A percentile compares a stretch with the other conserved stretches of the same genome.
Conservation (phyloP, 345 rosid species). For the Cardamine chenopodiifolia region DNA sequence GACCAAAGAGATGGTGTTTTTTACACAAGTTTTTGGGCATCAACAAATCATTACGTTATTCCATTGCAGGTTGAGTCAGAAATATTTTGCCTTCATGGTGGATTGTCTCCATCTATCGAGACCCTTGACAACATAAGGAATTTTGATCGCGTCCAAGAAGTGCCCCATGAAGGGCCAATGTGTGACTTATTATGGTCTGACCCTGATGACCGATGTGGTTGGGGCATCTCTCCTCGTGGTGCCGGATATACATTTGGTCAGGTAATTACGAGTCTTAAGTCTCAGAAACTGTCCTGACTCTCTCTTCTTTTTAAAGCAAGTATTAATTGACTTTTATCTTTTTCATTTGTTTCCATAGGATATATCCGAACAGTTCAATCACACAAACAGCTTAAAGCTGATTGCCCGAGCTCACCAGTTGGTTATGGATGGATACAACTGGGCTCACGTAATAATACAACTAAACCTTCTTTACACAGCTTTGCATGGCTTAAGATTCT, state of each 20-base stretch:
- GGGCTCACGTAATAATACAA: constrained; percentile 79
- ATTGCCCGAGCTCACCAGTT: constrained; percentile 95
- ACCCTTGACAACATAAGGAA: constrained; percentile 89
- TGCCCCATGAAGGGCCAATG: constrained; percentile 99
- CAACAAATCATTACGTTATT: constrained; percentile 5
- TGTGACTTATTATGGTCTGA: constrained; percentile 99
- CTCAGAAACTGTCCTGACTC: constrained; percentile 2
- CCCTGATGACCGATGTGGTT: constrained; percentile 95
- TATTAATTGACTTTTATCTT: constrained; percentile 11
- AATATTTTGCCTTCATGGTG: constrained; percentile 94
- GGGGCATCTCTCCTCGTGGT: constrained; percentile 98
- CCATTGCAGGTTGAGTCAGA: constrained; percentile 85
- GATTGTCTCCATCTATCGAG: constrained; percentile 88
- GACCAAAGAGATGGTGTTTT: constrained; percentile 5
- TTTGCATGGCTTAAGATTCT: not conserved
- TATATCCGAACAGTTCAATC: constrained; percentile 95
- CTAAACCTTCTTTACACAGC: constrained; percentile 13
- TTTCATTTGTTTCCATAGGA: constrained; percentile 54
- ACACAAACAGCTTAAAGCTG: constrained; percentile 82
- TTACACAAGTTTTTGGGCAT: not conserved
- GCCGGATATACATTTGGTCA: constrained; percentile 98
- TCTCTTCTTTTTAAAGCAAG: not conserved
- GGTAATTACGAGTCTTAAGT: constrained; percentile 45
- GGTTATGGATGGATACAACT: constrained; percentile 96
- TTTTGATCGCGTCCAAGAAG: constrained; percentile 94